phyloP scores from a whole-genome alignment of 1,284 basidiomycete genomes.

The Amylostereum chailletii region DNA sequence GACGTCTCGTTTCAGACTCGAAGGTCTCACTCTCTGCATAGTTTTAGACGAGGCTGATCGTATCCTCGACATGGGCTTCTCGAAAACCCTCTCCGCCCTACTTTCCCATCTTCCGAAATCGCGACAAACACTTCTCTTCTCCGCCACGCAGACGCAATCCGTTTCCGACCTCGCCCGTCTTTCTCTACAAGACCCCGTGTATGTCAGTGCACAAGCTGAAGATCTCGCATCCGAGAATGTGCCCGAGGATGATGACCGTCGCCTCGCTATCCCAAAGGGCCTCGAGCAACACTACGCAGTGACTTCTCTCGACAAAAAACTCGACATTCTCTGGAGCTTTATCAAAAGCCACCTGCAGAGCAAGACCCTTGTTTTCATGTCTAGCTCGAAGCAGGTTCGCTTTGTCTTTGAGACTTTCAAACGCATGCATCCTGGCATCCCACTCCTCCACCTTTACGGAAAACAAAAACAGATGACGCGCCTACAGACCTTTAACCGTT shows the following conservation, averaged over 20 bases:
- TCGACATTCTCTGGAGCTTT: conserved; percentile 91
- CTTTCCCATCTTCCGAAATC: conserved; percentile 79
- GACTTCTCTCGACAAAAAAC: conserved; percentile 79
- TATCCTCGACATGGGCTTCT: conserved; percentile 94
- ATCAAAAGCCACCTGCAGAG: conserved; percentile 90
- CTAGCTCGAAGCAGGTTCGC: conserved; percentile 93
- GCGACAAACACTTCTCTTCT: conserved; percentile 93
- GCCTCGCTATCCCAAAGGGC: conserved; percentile 48
- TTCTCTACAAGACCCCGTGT: conserved; percentile 78
- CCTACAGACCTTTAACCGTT: conserved; percentile 75
- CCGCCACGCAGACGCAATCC: conserved; percentile 92
- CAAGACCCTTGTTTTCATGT: conserved; percentile 93
- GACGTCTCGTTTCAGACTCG: neutral
- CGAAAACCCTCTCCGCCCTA: conserved; percentile 83
- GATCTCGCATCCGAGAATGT: conserved; percentile 1
- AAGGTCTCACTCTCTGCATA: conserved; percentile 20
- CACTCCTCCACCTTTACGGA: conserved; percentile 89
- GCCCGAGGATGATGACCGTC: conserved; percentile 21
- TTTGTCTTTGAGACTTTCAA: conserved; percentile 97
- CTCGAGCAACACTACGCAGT: conserved; percentile 91
- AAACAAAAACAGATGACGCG: conserved; percentile 95
- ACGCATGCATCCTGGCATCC: conserved; percentile 88
- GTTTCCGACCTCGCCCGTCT: conserved; percentile 87
- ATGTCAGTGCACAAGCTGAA: conserved; percentile 53
- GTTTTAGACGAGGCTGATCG: conserved; percentile 97